Conservation (phyloP, 371 early-diverging fungal genomes). For the Syncephalastrum monosporum region DNA sequence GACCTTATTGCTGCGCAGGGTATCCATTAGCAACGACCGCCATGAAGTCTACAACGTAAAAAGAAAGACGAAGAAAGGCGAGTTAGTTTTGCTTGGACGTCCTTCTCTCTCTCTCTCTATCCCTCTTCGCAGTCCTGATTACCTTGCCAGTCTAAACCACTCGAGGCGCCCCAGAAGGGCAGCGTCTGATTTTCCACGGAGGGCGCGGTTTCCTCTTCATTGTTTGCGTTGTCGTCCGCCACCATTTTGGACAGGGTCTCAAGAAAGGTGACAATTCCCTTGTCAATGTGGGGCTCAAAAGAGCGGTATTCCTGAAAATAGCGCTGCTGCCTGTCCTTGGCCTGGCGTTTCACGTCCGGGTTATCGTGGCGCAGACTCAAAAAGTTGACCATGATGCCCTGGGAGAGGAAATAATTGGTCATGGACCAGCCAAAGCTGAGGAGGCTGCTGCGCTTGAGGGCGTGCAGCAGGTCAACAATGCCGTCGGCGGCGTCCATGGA, state of each 20-base stretch:
- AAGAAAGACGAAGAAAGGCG: no score
- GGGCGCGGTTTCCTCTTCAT: not conserved
- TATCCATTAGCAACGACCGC: no score
- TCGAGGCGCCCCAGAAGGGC: slow-evolving; percentile 29
- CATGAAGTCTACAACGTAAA: no score
- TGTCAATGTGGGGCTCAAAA: not conserved
- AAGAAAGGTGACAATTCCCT: slow-evolving; percentile 9
- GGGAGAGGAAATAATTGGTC: slow-evolving; percentile 26
- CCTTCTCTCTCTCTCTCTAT: slow-evolving; percentile 1
- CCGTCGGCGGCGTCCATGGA: slow-evolving; percentile 20
- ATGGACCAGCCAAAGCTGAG: slow-evolving; percentile 36
- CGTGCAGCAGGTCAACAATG: slow-evolving; percentile 20
- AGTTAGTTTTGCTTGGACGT: no score
- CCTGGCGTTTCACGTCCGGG: slow-evolving; percentile 22
- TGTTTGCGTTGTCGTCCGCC: not conserved
- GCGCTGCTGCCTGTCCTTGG: not conserved
- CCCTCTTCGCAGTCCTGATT: slow-evolving; percentile 3
- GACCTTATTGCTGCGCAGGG: no score
- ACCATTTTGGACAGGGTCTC: slow-evolving; percentile 15
- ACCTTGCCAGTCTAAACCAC: slow-evolving; percentile 40
- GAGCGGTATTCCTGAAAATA: not conserved
- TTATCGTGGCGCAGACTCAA: slow-evolving; percentile 23
- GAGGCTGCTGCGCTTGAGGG: slow-evolving; percentile 13
- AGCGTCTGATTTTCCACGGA: not conserved
- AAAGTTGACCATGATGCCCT: slow-evolving; percentile 23